These are phyloP conservation scores for Ganoderma resinaceum DNA, from an alignment of 1,284 basidiomycete genomes.

Conservation along the genomic window DNA sequence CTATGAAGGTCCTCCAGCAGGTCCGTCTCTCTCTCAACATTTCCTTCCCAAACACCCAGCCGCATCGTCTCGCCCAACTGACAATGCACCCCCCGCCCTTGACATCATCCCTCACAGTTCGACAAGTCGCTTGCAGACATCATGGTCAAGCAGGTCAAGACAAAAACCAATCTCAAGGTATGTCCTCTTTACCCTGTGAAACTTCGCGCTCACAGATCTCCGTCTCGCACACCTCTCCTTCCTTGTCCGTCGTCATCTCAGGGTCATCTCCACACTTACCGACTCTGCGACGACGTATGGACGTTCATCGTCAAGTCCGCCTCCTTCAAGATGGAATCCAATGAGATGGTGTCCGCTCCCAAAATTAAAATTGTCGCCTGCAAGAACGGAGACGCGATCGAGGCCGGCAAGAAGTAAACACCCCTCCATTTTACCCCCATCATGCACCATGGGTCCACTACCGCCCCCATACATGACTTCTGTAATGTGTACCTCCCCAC, in stretches of 20 bases:
- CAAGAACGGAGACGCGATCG: constrained; percentile 89
- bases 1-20: constrained; percentile 97
- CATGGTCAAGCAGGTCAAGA: constrained; percentile 90
- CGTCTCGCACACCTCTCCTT: constrained; percentile 14
- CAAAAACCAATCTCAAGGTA: constrained; percentile 91
- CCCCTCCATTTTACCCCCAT: neutral
- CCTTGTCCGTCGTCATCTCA: constrained; percentile 40
- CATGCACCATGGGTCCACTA: neutral
- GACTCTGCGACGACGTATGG: constrained; percentile 97
- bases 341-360: constrained; percentile 76
- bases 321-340: constrained; percentile 93
- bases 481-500: neutral
- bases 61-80: constrained; percentile 6
- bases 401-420: constrained; percentile 72
- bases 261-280: constrained; percentile 92
- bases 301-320: constrained; percentile 95
- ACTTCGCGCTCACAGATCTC: neutral
- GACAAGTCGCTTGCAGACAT: constrained; percentile 94
- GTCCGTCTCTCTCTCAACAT: constrained; percentile 47
- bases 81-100: constrained; percentile 2
- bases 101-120: constrained; percentile 68
- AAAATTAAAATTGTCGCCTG: constrained; percentile 96
- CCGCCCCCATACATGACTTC: neutral
- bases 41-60: no score
- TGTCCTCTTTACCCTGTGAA: constrained; percentile 26